Conservation (phyloP, 805 yeast species). For the Scheffersomyces spartinae region DNA sequence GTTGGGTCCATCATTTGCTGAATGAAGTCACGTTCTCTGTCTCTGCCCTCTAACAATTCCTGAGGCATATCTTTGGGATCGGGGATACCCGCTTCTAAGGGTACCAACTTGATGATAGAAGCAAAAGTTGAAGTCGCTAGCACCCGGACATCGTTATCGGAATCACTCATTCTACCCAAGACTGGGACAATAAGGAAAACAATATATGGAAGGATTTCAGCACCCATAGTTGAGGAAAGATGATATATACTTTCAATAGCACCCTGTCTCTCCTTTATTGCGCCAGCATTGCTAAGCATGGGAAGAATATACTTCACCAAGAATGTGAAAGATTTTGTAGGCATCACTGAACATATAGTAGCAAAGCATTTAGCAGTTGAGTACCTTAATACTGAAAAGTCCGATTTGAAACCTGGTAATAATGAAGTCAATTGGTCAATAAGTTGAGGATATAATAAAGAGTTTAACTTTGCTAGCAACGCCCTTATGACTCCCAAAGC, state of each 20-base stretch:
- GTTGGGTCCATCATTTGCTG: conserved; percentile 97
- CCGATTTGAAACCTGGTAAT: conserved; percentile 50
- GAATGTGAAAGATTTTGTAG: conserved; percentile 63
- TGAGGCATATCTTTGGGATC: conserved; percentile 88
- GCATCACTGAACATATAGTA: conserved; percentile 56
- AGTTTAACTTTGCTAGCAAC: conserved; percentile 49
- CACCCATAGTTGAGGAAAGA: conserved; percentile 73
- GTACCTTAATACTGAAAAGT: conserved; percentile 76
- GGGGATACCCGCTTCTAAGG: conserved; percentile 93
- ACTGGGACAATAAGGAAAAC: conserved; percentile 94
- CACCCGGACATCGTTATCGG: conserved; percentile 77
- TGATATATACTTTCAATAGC: conserved; percentile 88
- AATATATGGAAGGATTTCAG: conserved; percentile 83
- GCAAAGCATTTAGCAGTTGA: conserved; percentile 87
- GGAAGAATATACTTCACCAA: conserved; percentile 74
- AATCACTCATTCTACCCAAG: conserved; percentile 95
- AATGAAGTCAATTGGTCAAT: conserved; percentile 27
- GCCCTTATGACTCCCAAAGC: conserved; percentile 75
- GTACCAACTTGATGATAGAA: conserved; percentile 86
- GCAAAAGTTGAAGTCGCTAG: conserved; percentile 96
- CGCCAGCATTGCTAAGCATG: conserved; percentile 65
- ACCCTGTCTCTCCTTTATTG: conserved; percentile 73
- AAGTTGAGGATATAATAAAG: conserved; percentile 37
- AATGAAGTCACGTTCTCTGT: conserved; percentile 85
- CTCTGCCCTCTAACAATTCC: conserved; percentile 78